Conservation (phyloP, 306 rosid species). For the Macrotyloma uniflorum region DNA sequence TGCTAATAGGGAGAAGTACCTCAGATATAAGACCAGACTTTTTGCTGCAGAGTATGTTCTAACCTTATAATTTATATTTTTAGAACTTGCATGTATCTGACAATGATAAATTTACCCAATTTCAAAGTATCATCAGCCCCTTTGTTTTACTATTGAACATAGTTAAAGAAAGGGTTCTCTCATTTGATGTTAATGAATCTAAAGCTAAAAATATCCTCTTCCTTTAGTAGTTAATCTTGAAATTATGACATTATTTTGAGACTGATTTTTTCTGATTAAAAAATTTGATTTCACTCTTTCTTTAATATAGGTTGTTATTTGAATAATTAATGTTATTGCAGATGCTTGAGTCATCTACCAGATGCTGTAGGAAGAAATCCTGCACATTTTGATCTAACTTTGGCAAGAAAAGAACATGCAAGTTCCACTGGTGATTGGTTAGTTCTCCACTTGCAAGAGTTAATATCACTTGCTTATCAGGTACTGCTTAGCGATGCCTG, state of each 20-base stretch:
- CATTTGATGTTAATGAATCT: slow-evolving; percentile 26
- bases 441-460: slow-evolving; percentile 88
- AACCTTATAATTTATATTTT: slow-evolving; percentile 23
- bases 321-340: slow-evolving; percentile 43
- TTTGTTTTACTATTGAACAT: neutral
- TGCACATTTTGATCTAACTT: slow-evolving; percentile 85
- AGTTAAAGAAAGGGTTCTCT: slow-evolving; percentile 4
- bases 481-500: slow-evolving; percentile 45
- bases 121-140: neutral
- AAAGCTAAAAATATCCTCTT: neutral
- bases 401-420: slow-evolving; percentile 71
- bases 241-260: slow-evolving; percentile 12
- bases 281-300: neutral
- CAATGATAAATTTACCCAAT: slow-evolving; percentile 12
- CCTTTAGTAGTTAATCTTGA: neutral
- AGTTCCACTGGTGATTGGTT: slow-evolving; percentile 76
- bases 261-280: neutral
- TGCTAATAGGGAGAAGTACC: slow-evolving; percentile 81
- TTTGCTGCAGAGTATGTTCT: slow-evolving; percentile 94
- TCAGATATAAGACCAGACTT: slow-evolving; percentile 92
- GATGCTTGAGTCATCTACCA: slow-evolving; percentile 94
- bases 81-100: neutral
- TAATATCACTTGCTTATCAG: slow-evolving; percentile 98
- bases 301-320: slow-evolving; percentile 16
- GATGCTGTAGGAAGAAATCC: slow-evolving; percentile 86